Evolutionary conservation across 768 basidiomycete species (phyloP).

Genomic region (Rubroboletus pulcherrimus): DNA sequence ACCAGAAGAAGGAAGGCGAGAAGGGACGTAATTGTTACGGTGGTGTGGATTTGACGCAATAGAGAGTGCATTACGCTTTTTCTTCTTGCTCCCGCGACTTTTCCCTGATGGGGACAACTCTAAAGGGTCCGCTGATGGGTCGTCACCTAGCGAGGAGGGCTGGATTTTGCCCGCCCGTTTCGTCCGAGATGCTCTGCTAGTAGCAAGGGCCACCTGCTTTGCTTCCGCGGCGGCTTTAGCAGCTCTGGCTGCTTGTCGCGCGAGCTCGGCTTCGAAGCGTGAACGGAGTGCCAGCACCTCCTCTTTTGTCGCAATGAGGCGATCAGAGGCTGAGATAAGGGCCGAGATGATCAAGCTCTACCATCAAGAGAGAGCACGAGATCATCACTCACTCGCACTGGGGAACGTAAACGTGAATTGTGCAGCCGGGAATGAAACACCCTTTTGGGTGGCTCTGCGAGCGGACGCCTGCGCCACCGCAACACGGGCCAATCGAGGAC

Average conservation of each 20-base stretch:
- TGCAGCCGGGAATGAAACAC: slow-evolving; percentile 44
- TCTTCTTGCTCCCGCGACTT: slow-evolving; percentile 63
- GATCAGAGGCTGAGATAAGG: slow-evolving; percentile 59
- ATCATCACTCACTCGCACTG: slow-evolving; percentile 65
- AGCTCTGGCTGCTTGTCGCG: slow-evolving; percentile 60
- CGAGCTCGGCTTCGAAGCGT: slow-evolving; percentile 71
- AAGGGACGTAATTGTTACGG: slow-evolving; percentile 89
- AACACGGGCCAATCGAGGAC: slow-evolving; percentile 48
- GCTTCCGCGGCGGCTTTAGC: slow-evolving; percentile 46
- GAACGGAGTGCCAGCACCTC: slow-evolving; percentile 63
- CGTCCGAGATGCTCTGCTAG: slow-evolving; percentile 33
- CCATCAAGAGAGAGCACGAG: slow-evolving; percentile 20
- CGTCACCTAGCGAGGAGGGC: slow-evolving; percentile 29
- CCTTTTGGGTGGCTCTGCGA: slow-evolving; percentile 13
- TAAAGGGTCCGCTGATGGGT: slow-evolving; percentile 36
- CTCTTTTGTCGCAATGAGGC: slow-evolving; percentile 62
- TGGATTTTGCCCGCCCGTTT: slow-evolving; percentile 40
- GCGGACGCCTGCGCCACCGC: slow-evolving; percentile 23
- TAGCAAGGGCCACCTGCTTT: slow-evolving; percentile 45
- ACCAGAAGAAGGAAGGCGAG: slow-evolving; percentile 60
- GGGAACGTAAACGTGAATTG: slow-evolving; percentile 61
- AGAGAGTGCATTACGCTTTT: slow-evolving; percentile 87
- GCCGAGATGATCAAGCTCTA: slow-evolving; percentile 27
- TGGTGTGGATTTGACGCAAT: slow-evolving; percentile 97
- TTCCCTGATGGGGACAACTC: slow-evolving; percentile 35